A percentile compares a stretch with the other conserved stretches of the same genome.
Evolutionary conservation across 1,284 basidiomycete genomes (phyloP).

Genomic region (Volvariella surrecta): DNA sequence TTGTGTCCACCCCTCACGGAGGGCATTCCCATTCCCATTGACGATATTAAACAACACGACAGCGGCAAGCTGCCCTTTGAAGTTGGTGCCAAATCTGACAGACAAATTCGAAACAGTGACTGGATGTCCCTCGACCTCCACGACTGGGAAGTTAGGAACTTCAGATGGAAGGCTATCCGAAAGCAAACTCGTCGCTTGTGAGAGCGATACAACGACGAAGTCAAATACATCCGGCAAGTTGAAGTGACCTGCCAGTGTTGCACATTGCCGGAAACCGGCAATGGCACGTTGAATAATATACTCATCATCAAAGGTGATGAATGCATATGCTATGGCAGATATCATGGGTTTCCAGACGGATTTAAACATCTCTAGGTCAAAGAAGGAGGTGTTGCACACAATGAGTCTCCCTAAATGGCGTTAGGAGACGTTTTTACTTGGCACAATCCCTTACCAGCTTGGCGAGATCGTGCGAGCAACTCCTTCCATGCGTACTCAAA

Average conservation of each 20-base stretch:
- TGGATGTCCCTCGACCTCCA: conserved; percentile 89
- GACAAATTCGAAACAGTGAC: conserved; percentile 90
- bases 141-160: conserved; percentile 79
- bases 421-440: conserved; percentile 5
- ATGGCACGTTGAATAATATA: conserved; percentile 94
- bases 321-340: conserved; percentile 86
- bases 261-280: conserved; percentile 93
- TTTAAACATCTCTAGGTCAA: conserved; percentile 93
- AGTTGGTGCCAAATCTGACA: conserved; percentile 90
- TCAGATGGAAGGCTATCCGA: conserved; percentile 66
- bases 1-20: conserved; percentile 92
- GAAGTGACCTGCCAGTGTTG: conserved; percentile 87
- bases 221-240: conserved; percentile 93
- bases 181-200: conserved; percentile 79
- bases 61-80: conserved; percentile 94
- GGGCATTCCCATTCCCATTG: conserved; percentile 92
- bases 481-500: conserved; percentile 99
- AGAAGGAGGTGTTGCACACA: conserved; percentile 69
- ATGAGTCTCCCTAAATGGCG: conserved; percentile 58
- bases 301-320: conserved; percentile 95
- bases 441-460: conserved; percentile 49
- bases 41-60: conserved; percentile 98
- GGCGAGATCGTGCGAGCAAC: conserved; percentile 74
- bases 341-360: conserved; percentile 88
- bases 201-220: conserved; percentile 88